Percentiles rank a stretch among this genome's conserved stretches.
These are phyloP conservation scores for Termitomyces sp. DNA, from an alignment of 1,284 basidiomycete species.

Conservation along the genomic window DNA sequence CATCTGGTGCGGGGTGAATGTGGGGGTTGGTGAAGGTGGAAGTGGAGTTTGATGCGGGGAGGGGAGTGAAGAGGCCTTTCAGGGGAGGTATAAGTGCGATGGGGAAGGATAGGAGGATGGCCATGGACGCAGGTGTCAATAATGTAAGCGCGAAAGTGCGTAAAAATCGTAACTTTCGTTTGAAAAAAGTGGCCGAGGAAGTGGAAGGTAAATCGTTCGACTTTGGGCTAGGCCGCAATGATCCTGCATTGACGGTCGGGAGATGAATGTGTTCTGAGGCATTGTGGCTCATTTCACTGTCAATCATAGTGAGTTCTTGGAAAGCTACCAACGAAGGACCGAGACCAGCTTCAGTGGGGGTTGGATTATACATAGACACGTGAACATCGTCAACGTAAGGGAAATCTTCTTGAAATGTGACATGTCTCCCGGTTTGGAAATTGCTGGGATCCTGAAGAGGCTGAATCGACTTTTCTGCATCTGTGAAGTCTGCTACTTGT, in stretches of 20 bases:
- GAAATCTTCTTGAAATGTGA: constrained; percentile 26
- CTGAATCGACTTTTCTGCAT: background rate
- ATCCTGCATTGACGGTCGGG: background rate
- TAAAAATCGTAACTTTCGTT: background rate
- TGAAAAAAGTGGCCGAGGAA: background rate
- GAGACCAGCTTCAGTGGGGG: constrained; percentile 20
- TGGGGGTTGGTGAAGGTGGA: constrained; percentile 21
- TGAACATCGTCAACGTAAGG: constrained; percentile 21
- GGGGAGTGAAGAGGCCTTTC: constrained; percentile 65
- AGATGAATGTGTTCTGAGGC: background rate
- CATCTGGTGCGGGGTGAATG: constrained; percentile 67
- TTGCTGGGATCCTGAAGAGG: background rate
- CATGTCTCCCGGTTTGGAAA: constrained; percentile 16
- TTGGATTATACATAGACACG: constrained; percentile 20
- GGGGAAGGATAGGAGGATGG: constrained; percentile 63
- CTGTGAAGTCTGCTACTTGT: background rate
- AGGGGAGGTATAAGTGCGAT: constrained; percentile 63
- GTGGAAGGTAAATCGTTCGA: background rate
- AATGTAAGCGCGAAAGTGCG: constrained; percentile 37
- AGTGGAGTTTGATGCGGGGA: constrained; percentile 32
- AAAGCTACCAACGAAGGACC: background rate
- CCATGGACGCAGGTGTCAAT: constrained; percentile 50
- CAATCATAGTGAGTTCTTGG: constrained; percentile 11
- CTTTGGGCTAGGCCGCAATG: background rate
- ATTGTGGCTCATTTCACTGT: background rate